These are phyloP conservation scores for Artemisia argyi DNA, from an alignment of 129 eudicot genomes.

Conservation along the genomic window DNA sequence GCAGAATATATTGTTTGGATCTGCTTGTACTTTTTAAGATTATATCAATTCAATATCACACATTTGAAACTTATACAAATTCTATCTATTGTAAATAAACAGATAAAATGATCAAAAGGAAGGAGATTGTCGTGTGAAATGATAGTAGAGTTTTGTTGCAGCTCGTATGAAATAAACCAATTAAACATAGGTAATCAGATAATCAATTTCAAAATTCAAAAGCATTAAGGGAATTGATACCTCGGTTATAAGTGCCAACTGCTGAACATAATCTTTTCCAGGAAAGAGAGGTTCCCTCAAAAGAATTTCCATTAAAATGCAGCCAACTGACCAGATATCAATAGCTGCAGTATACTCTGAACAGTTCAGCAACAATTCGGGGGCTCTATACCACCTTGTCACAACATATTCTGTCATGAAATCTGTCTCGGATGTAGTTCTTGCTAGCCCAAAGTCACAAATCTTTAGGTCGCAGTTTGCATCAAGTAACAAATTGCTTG, in stretches of 20 bases:
- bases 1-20: too few species aligned
- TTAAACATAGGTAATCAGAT: neutral
- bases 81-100: too few species aligned
- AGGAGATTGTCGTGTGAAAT: too few species aligned
- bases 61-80: too few species aligned
- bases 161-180: neutral
- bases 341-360: constrained; percentile 94
- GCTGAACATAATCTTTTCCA: constrained; percentile 90
- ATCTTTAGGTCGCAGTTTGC: constrained; percentile 93
- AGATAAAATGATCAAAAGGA: too few species aligned
- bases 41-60: too few species aligned
- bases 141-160: too few species aligned
- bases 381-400: constrained; percentile 94
- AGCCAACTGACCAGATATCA: constrained; percentile 96
- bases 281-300: constrained; percentile 86
- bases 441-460: constrained; percentile 95
- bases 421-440: constrained; percentile 88
- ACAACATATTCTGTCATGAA: constrained; percentile 95
- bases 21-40: neutral
- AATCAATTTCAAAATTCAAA: neutral
- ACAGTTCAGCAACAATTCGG: constrained; percentile 83
- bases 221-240: constrained; percentile 31
- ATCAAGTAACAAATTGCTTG: constrained; percentile 86
- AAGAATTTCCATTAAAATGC: constrained; percentile 88
- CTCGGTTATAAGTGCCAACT: constrained; percentile 80